phyloP scores from a whole-genome alignment of 805 yeast genomes.

The Metschnikowia cubensis region DNA sequence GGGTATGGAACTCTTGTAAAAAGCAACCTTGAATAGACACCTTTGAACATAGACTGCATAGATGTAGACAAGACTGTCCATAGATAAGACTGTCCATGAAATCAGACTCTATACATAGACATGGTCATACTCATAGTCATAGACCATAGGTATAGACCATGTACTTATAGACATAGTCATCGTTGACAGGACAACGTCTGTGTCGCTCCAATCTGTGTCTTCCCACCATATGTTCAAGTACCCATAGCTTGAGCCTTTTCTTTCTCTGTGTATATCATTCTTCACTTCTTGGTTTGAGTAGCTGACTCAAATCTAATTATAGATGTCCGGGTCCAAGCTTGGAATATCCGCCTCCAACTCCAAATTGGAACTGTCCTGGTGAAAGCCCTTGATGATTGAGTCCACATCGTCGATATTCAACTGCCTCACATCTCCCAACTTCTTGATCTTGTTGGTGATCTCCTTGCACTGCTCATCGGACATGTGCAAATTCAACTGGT shows the following conservation, averaged over 20 bases:
- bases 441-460: slow-evolving; percentile 88
- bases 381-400: slow-evolving; percentile 91
- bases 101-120: too few species aligned
- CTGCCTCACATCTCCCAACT: slow-evolving; percentile 91
- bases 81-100: too few species aligned
- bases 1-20: too few species aligned
- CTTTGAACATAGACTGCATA: too few species aligned
- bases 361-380: slow-evolving; percentile 68
- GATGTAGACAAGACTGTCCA: too few species aligned
- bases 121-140: too few species aligned
- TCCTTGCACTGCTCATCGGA: slow-evolving; percentile 94
- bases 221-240: too few species aligned
- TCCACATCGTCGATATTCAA: slow-evolving; percentile 96
- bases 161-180: too few species aligned
- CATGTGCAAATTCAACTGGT: slow-evolving; percentile 85
- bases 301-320: neutral
- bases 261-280: neutral
- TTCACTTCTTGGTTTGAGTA: neutral
- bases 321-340: slow-evolving; percentile 1
- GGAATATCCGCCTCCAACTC: slow-evolving; percentile 13
- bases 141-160: too few species aligned
- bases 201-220: too few species aligned
- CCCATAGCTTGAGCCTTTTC: neutral
- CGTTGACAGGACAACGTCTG: too few species aligned
- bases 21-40: too few species aligned